Evolutionary conservation across 2,329 filamentous ascomycete species (phyloP), one percentile per base, ranked within the genome.

Genomic region (Fusarium mundagurra): DNA sequence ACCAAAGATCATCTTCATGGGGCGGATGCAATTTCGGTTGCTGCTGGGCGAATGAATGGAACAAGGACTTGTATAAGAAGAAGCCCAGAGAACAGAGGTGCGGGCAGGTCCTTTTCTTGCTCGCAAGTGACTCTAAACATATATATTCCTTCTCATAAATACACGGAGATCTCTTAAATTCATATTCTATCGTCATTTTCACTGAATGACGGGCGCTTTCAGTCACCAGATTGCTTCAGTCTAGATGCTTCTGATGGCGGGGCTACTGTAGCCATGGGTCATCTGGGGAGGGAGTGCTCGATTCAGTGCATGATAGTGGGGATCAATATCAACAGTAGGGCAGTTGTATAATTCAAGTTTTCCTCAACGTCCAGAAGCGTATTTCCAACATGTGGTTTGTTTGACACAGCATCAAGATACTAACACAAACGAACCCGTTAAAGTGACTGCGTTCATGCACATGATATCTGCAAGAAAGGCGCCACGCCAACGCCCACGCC

Each of bases 1-100:
- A 67, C 69, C 59, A 27, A 53, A 63, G n/a, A n/a, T n/a, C n/a
- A 77, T 70, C 55, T 61, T 67, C 31, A n/a, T 41, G 27, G 22
- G 50, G 33, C 47, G 29, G 34, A 67, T 65, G 65, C 61, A 57
- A 63, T 66, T 67, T 73, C 39, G 44, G 20, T 58, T 64, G 67
- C 65, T 60, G 51, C 55, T 59, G 36, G 45, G 58, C 64, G 61
- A 36, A n/a, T 36, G 61, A 36, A n/a, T 36, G 29, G 44, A 45
- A 64, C 50, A 41, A 71, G 67, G 50, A 51, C 48, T 24, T 73
- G 44, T 54, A 54, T 67, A 61, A 59, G 58, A 63, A 27, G 9
- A 17, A 18, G 17, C 54, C 31, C 9, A 8, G 17, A 31, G 31
- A 18, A 29, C 22, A 57, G 31, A 61, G 18, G 27, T 43, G 22